Base-by-base conservation (phyloP, 2,329 filamentous ascomycete species). In the Decorospora gaudefroyi region DNA sequence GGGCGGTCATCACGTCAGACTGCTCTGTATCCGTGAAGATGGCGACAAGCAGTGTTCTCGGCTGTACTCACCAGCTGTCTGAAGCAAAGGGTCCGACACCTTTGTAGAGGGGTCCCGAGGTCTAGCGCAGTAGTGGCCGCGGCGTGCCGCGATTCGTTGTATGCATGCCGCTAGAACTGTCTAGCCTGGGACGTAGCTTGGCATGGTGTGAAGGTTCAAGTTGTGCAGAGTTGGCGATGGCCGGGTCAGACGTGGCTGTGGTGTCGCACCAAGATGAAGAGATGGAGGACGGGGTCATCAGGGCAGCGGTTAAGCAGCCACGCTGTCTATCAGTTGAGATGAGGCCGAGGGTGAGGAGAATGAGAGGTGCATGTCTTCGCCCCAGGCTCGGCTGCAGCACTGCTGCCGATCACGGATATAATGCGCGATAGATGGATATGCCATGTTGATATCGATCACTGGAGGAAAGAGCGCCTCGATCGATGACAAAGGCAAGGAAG, bases 201-300 rank as follows among this genome's bases (percentile, higher is more conserved):
- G 52, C 57, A 51, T 42, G 51, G 49, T 47, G 46, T 52, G 30
- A 43, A 51, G 48, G 42, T 47, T 52, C 30, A 49, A 63, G 53
- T 64, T 66, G 63, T 65, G 62, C 61, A 64, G 37, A 57, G 51
- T 45, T 53, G 49, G 51, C 38, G 42, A 46, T 55, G 51, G 49
- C 38, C 36, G 44, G 42, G 32, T 46, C 44, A 49, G 46, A 44
- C 31, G 19, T 31, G 28, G 48, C 35, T 39, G 22, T 52, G 57
- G 44, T 54, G 50, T 51, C 49, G 49, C 51, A 54, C 45, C 34
- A 23, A 19, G 30, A 38, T 15, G 17, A 10, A 16, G 42, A 30
- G 22, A 43, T 31, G 37, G 23, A 49, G 40, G 34, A 31, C 38
- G 26, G 44, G 36, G 43, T 38, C 40, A 37, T 52, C 42, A 30